These are phyloP conservation scores for Pythium monospermum DNA, from an alignment of 352 stramenopile genomes.

Conservation along the genomic window DNA sequence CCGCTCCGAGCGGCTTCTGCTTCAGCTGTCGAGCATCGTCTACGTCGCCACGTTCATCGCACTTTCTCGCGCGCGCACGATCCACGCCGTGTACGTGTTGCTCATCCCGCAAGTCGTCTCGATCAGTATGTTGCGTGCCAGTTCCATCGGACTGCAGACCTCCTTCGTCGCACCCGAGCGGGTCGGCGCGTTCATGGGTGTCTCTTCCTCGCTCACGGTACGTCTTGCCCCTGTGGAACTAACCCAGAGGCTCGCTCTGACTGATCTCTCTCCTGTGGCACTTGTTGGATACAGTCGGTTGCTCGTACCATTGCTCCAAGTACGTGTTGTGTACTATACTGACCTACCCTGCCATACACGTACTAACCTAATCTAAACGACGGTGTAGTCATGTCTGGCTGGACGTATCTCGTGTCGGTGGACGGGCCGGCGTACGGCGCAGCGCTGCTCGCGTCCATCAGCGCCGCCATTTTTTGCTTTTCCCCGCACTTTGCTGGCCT, in stretches of 20 bases:
- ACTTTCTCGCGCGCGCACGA: conserved; percentile 44
- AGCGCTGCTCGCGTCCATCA: conserved; percentile 50
- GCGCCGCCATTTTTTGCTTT: conserved; percentile 59
- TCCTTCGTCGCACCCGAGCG: conserved; percentile 62
- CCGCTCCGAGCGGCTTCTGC: conserved; percentile 48
- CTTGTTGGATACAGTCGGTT: conserved; percentile 40
- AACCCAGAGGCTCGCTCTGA: too few relatives aligned
- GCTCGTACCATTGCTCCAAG: conserved; percentile 68
- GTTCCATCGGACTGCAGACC: conserved; percentile 68
- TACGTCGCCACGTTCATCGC: conserved; percentile 72
- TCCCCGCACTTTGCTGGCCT: conserved; percentile 51
- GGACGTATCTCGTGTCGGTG: conserved; percentile 66
- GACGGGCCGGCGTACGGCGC: conserved; percentile 67
- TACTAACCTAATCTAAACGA: neutral
- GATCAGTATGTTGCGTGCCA: conserved; percentile 73
- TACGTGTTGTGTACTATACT: conserved; percentile 35
- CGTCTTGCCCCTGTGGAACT: too few relatives aligned
- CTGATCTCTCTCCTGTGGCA: too few relatives aligned
- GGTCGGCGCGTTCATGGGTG: conserved; percentile 72
- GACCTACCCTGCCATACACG: too few relatives aligned
- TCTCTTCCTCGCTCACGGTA: conserved; percentile 77
- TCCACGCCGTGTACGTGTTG: conserved; percentile 46
- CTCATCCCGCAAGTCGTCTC: conserved; percentile 60
- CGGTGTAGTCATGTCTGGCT: conserved; percentile 66
- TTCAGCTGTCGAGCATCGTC: conserved; percentile 58